phyloP scores from a whole-genome alignment of 2,329 filamentous ascomycete species.

The Pleurostoma richardsiae region DNA sequence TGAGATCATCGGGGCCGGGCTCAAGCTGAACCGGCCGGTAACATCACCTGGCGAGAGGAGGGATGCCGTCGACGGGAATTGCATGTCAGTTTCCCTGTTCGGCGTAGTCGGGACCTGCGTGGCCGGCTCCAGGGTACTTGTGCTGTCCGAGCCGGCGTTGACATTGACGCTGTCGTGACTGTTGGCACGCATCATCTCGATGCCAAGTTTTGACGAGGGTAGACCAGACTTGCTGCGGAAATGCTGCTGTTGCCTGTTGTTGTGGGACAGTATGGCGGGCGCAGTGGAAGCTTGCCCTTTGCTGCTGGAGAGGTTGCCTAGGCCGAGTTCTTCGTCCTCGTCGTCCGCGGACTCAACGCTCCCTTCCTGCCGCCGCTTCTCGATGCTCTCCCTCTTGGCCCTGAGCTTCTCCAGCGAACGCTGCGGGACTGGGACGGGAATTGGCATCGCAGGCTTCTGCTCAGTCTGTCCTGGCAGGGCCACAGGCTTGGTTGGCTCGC shows the following conservation, averaged over 20 bases:
- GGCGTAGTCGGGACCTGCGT: slow-evolving; percentile 46
- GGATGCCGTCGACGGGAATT: slow-evolving; percentile 10
- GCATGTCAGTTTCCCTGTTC: slow-evolving; percentile 31
- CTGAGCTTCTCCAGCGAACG: slow-evolving; percentile 70
- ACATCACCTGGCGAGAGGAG: slow-evolving; percentile 8
- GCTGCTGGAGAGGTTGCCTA: slow-evolving; percentile 17
- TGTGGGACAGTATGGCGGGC: background rate
- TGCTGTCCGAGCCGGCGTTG: slow-evolving; percentile 37
- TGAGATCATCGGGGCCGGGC: slow-evolving; percentile 3
- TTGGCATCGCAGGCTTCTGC: slow-evolving; percentile 31
- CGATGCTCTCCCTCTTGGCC: slow-evolving; percentile 68
- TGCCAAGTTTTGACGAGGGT: slow-evolving; percentile 83
- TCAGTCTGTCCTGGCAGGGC: slow-evolving; percentile 56
- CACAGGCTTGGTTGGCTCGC: slow-evolving; percentile 34
- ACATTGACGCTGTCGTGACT: slow-evolving; percentile 75
- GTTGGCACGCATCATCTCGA: slow-evolving; percentile 97
- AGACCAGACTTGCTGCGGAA: slow-evolving; percentile 51
- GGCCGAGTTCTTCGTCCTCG: slow-evolving; percentile 84
- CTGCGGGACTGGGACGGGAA: slow-evolving; percentile 43
- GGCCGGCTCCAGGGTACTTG: slow-evolving; percentile 36
- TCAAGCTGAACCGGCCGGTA: slow-evolving; percentile 2
- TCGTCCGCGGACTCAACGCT: slow-evolving; percentile 84
- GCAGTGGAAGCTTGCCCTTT: slow-evolving; percentile 24
- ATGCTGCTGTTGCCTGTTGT: slow-evolving; percentile 27
- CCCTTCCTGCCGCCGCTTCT: slow-evolving; percentile 68